phyloP scores from a whole-genome alignment of 106 monocot species.

The Narthecium ossifragum region DNA sequence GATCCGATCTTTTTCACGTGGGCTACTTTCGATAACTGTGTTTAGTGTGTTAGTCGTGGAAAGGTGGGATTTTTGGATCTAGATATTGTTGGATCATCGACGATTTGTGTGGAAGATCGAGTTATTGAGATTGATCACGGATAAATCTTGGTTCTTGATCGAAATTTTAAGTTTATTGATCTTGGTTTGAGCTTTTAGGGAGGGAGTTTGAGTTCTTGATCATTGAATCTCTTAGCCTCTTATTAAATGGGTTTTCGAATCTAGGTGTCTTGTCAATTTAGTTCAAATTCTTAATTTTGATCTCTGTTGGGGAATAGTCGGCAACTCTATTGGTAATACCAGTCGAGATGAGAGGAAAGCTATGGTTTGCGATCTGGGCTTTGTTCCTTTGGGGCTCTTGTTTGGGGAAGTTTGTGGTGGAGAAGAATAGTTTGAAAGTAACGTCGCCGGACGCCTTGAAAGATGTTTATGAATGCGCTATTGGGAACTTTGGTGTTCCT shows the following conservation, averaged over 20 bases:
- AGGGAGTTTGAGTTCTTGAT: neutral
- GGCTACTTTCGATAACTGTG: too few relatives aligned
- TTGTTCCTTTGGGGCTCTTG: conserved; percentile 36
- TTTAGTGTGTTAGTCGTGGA: too few relatives aligned
- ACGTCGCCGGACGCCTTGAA: conserved; percentile 54
- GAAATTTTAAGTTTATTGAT: neutral
- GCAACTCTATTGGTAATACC: too few relatives aligned
- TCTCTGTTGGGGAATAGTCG: too few relatives aligned
- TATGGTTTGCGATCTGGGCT: conserved; percentile 30
- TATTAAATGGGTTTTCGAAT: neutral
- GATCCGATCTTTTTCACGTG: too few relatives aligned
- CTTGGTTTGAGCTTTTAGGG: neutral
- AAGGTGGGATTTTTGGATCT: too few relatives aligned
- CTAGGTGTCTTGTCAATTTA: too few relatives aligned
- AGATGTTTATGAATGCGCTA: conserved; percentile 56
- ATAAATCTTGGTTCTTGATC: neutral
- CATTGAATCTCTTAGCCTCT: neutral
- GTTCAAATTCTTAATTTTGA: too few relatives aligned
- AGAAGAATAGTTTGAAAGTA: conserved; percentile 79
- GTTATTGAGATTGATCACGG: too few relatives aligned
- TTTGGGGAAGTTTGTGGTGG: conserved; percentile 55
- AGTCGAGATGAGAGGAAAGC: conserved; percentile 18
- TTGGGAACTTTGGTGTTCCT: conserved; percentile 70
- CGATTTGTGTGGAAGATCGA: too few relatives aligned
- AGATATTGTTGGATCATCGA: too few relatives aligned